phyloP scores from a whole-genome alignment of 2,329 filamentous ascomycete genomes.

The Aspergillus ochraceus region DNA sequence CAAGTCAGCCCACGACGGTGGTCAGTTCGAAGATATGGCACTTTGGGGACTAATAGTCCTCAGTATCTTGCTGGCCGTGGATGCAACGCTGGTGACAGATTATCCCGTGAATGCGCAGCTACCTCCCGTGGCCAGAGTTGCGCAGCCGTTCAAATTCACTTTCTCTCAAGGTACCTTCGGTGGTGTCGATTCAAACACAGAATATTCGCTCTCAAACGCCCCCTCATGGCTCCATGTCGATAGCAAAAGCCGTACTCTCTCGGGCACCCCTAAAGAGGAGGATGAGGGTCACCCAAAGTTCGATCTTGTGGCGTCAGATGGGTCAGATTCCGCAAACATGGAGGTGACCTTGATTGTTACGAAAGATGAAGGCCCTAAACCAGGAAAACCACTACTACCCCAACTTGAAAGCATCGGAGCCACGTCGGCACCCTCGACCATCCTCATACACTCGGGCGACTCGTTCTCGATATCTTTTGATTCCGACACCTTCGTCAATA shows the following conservation, averaged over 20 bases:
- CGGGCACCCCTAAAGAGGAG: slow-evolving; percentile 64
- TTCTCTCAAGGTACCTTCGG: slow-evolving; percentile 66
- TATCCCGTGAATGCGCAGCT: slow-evolving; percentile 86
- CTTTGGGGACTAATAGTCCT: slow-evolving; percentile 27
- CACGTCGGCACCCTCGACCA: slow-evolving; percentile 39
- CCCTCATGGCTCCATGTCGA: slow-evolving; percentile 77
- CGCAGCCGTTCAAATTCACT: slow-evolving; percentile 49
- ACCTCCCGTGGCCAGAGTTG: slow-evolving; percentile 72
- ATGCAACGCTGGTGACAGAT: slow-evolving; percentile 42
- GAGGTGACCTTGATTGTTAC: slow-evolving; percentile 72
- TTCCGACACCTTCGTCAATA: slow-evolving; percentile 63
- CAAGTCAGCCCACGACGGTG: slow-evolving; percentile 12
- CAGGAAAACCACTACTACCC: slow-evolving; percentile 34
- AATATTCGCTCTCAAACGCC: slow-evolving; percentile 65
- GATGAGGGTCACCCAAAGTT: slow-evolving; percentile 62
- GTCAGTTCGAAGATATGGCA: slow-evolving; percentile 26
- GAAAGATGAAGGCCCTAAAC: slow-evolving; percentile 37
- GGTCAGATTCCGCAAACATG: slow-evolving; percentile 62
- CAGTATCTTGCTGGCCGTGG: slow-evolving; percentile 27
- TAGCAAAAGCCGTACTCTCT: slow-evolving; percentile 62
- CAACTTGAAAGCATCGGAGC: slow-evolving; percentile 38
- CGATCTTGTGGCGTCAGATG: slow-evolving; percentile 68
- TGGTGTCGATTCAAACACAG: slow-evolving; percentile 56
- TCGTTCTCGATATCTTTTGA: slow-evolving; percentile 71
- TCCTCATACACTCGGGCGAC: slow-evolving; percentile 40